phyloP scores from a whole-genome alignment of 257 asterid species.

The Fraxinus quadrangulata region DNA sequence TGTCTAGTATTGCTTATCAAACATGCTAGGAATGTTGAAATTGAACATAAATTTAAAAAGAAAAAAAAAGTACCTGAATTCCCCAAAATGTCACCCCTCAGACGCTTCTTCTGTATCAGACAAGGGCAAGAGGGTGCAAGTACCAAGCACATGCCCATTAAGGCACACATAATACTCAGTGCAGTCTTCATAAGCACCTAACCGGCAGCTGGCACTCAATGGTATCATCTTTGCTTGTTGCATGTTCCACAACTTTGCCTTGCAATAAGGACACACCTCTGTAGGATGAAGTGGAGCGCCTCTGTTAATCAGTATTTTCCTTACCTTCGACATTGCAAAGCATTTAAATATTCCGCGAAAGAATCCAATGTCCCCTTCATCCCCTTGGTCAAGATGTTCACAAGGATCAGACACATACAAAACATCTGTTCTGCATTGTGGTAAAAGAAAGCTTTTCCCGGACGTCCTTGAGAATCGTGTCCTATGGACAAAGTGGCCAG shows the following conservation, averaged over 20 bases:
- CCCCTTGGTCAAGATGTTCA: conserved; percentile 97
- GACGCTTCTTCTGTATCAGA: conserved; percentile 88
- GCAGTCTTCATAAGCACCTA: conserved; percentile 93
- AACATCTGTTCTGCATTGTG: conserved; percentile 85
- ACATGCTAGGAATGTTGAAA: neutral
- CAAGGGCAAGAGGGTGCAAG: conserved; percentile 85
- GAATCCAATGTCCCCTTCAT: conserved; percentile 91
- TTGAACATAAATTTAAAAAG: neutral
- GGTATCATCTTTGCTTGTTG: conserved; percentile 83
- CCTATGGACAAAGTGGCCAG: conserved; percentile 87
- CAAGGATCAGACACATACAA: conserved; percentile 96
- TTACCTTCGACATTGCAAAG: conserved; percentile 66
- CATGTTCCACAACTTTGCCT: conserved; percentile 97
- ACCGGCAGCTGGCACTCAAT: conserved; percentile 85
- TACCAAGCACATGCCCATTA: conserved; percentile 90
- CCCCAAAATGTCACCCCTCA: conserved; percentile 50
- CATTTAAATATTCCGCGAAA: conserved; percentile 91
- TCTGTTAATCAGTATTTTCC: conserved; percentile 67
- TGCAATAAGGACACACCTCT: conserved; percentile 90
- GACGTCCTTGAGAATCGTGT: conserved; percentile 95
- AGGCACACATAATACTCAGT: conserved; percentile 92
- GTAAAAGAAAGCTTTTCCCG: conserved; percentile 84
- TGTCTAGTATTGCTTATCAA: neutral
- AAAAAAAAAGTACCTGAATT: conserved; percentile 35
- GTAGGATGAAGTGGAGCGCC: conserved; percentile 75